These are phyloP conservation scores for Paramarasmius palmivorus DNA, from an alignment of 1,284 basidiomycete genomes.

Conservation along the genomic window DNA sequence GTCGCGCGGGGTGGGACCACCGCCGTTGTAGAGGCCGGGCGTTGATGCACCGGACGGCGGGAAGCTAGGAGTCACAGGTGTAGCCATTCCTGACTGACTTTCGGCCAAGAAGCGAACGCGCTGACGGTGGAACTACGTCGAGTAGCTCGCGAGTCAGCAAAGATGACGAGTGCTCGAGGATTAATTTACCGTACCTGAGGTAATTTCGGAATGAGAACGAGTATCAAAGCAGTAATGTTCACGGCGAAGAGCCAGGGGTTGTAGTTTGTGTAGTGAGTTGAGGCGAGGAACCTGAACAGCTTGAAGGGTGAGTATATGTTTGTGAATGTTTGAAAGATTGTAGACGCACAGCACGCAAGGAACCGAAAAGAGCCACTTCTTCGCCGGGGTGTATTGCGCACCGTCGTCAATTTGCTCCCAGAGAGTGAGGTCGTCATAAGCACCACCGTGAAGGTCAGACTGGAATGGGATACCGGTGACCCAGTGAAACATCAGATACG, in stretches of 20 bases:
- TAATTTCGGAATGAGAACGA: slow-evolving; percentile 94
- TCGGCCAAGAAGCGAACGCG: slow-evolving; percentile 72
- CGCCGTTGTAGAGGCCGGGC: slow-evolving; percentile 14
- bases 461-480: slow-evolving; percentile 98
- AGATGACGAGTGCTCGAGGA: background rate
- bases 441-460: slow-evolving; percentile 83
- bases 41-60: slow-evolving; percentile 38
- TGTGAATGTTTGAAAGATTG: background rate
- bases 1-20: slow-evolving; percentile 20
- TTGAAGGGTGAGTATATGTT: background rate
- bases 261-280: slow-evolving; percentile 98
- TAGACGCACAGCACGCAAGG: slow-evolving; percentile 87
- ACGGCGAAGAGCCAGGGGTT: slow-evolving; percentile 91
- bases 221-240: slow-evolving; percentile 84
- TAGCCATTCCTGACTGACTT: slow-evolving; percentile 61
- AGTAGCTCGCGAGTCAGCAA: slow-evolving; percentile 6
- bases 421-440: slow-evolving; percentile 95
- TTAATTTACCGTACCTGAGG: slow-evolving; percentile 62
- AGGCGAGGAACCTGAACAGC: slow-evolving; percentile 82
- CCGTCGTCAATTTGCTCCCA: slow-evolving; percentile 99
- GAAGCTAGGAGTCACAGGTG: slow-evolving; percentile 61
- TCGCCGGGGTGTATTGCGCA: slow-evolving; percentile 97
- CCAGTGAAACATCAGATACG: slow-evolving; percentile 99
- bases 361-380: slow-evolving; percentile 95
- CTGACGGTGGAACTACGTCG: slow-evolving; percentile 70